Conservation (phyloP, 257 asterid genomes). For the Solanum paucissectum region DNA sequence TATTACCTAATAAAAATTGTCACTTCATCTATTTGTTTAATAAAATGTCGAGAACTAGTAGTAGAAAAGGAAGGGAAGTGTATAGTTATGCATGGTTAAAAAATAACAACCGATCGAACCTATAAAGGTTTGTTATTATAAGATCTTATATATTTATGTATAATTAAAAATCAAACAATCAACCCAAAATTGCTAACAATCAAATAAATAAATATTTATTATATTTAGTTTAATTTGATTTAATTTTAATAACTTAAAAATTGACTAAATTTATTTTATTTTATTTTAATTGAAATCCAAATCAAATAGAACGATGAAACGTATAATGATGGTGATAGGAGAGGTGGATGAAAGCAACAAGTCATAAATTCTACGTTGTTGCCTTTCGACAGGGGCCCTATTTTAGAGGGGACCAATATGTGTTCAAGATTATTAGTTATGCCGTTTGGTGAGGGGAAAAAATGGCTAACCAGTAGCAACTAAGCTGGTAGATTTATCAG, state of each 20-base stretch:
- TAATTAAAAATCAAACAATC: too few species aligned
- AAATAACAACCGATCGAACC: background rate
- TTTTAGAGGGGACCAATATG: background rate
- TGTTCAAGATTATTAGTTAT: background rate
- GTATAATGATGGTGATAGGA: background rate
- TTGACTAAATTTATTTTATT: too few species aligned
- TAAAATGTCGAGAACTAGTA: background rate
- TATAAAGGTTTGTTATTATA: too few species aligned
- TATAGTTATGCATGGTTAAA: background rate
- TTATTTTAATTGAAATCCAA: background rate
- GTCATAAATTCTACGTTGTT: constrained; percentile 5
- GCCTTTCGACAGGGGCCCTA: background rate
- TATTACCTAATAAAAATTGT: background rate
- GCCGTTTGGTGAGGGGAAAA: background rate
- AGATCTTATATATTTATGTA: too few species aligned
- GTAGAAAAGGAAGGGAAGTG: background rate
- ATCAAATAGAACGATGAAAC: background rate
- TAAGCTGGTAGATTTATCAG: background rate
- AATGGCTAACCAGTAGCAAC: background rate
- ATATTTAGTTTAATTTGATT: too few species aligned
- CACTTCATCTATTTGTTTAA: background rate
- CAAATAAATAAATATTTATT: too few species aligned
- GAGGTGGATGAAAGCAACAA: constrained; percentile 40
- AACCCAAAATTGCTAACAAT: too few species aligned
- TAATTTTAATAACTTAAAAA: too few species aligned